Evolutionary conservation across 495 filamentous ascomycete species (phyloP), one percentile per base, ranked within the genome.

Genomic region (Entonaema liquescens): DNA sequence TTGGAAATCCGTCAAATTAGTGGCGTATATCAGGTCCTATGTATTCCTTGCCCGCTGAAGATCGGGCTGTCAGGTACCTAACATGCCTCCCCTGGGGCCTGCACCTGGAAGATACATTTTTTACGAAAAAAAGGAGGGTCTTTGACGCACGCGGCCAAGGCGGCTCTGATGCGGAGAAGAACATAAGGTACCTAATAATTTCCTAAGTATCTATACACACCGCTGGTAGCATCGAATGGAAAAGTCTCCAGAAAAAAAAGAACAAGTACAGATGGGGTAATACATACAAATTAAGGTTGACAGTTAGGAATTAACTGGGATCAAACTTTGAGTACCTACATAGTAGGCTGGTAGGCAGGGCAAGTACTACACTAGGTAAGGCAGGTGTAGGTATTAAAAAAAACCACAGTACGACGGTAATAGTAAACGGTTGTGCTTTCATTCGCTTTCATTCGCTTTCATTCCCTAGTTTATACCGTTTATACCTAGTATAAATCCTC

Each of bases 151-250:
- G 26, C 23, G 49, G 25, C 49, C 49, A 53, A 53, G 23, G 49
- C 25, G 49, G 49, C 49, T 53, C 49, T 53, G 26, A 53, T 53
- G 49, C 49, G 49, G 49, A 53, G 49, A 53, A 53, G 49, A 29
- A 4, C 13, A 21, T 38, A n/a, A n/a, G n/a, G n/a, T n/a, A n/a
- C n/a, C n/a, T n/a, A n/a, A n/a, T n/a, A 23, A 57, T 36, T 56
- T 36, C 29, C 54, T n/a, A 23, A 17, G 54, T 33, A n/a, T n/a
- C n/a, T n/a, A n/a, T n/a, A 33, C 5, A 57, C 33, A 57, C 54
- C 54, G 54, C 54, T 57, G 54, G 49, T 28, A 53, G 31, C 54
- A 38, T 36, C 54, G 15, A 8, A 57, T 23, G 17, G 17, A 57
- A 57, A 38, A 38, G 54, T 15, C 31, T 57, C 29, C 31, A 57